These are phyloP conservation scores for Arthrobotrys iridis DNA, from an alignment of 2,329 filamentous ascomycete genomes.

Conservation along the genomic window DNA sequence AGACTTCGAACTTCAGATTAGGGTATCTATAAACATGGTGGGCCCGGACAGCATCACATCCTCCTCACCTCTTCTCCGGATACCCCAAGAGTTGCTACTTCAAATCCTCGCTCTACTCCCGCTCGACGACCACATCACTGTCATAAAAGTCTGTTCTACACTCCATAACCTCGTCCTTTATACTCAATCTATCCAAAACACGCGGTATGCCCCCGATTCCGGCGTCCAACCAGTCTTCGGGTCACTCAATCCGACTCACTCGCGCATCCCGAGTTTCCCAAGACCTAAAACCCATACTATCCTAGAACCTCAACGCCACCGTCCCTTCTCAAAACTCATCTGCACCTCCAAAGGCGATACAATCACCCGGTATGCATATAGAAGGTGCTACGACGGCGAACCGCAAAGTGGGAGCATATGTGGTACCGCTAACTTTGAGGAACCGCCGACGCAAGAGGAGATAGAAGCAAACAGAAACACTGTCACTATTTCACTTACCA, in stretches of 20 bases:
- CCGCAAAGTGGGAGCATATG: background rate
- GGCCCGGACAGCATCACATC: too few species aligned
- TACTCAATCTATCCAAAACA: background rate
- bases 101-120: conserved; percentile 20
- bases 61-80: conserved; percentile 4
- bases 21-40: background rate
- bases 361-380: conserved; percentile 6
- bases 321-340: conserved; percentile 9
- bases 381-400: background rate
- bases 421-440: background rate
- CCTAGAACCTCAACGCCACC: background rate
- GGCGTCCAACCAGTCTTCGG: background rate
- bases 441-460: background rate
- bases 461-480: background rate
- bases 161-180: conserved; percentile 8
- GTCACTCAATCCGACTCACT: background rate
- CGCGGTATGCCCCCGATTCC: conserved; percentile 8
- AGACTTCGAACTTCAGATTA: background rate
- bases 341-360: background rate
- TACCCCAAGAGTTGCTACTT: conserved; percentile 24
- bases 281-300: background rate
- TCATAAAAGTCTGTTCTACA: background rate
- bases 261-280: background rate
- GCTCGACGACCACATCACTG: conserved; percentile 24
- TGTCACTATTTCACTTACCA: background rate